Base-by-base conservation (phyloP, 2,329 filamentous ascomycete genomes). In the Colletotrichum karsti region DNA sequence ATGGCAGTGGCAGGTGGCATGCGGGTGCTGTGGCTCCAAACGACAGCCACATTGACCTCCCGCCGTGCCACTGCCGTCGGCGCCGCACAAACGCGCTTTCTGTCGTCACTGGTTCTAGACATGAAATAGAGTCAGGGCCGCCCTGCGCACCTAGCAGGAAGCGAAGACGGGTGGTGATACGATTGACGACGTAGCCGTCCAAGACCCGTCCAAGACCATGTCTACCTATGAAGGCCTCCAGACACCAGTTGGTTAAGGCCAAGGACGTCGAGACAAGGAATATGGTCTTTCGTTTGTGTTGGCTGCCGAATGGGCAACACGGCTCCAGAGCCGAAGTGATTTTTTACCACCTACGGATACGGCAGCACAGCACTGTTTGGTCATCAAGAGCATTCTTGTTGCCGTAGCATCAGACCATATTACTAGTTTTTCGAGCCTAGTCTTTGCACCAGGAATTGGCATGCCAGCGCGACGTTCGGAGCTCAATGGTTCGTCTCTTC, bases 41-140 rank as follows among this genome's bases (percentile, higher is more conserved):
- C 48, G 60, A 54, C 65, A 55, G 63, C 63, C 63, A 62, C 57
- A 56, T n/a, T 46, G 18, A 59, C 62, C 55, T 58, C 50, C 50
- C 56, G 30, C 30, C 30, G 56, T 60, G 56, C 63, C 63, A 46
- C 46, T 33, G 35, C 39, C 56, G 62, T 28, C 35, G 30, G 30
- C 46, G 28, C 48, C 56, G 55, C 63, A 46, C 37, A 30, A 41
- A 39, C 22, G 56, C n/a, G n/a, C n/a, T n/a, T n/a, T n/a, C 37
- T 61, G 37, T 51, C 55, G 48, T 60, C 55, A 51, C 55, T 46
- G 35, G 20, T n/a, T 58, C 46, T 46, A 51, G 56, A 37, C 26
- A 53, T 37, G 44, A 20, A 35, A 12, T 30, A 37, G 39, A 33
- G 46, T 18, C 10, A 18, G 56, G 39, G 12, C 46, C 57, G 63